Percentiles rank a stretch among this genome's conserved stretches.
Evolutionary conservation across 495 filamentous ascomycete genomes (phyloP).

Genomic region (Aspergillus hancockii): DNA sequence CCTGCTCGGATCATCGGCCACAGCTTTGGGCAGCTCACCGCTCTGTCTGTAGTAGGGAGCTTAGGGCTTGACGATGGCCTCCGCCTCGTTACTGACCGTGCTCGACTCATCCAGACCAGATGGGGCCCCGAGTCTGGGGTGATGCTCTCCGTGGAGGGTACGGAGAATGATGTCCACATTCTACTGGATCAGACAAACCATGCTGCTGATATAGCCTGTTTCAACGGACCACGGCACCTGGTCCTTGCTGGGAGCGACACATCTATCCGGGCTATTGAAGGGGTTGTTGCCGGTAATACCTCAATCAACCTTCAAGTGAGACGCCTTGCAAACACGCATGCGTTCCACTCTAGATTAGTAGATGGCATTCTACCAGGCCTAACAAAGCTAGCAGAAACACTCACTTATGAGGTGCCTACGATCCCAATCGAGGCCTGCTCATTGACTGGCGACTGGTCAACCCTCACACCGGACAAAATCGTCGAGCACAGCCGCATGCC

Average conservation of each 20-base stretch:
- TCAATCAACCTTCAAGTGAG: background rate
- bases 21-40: constrained; percentile 56
- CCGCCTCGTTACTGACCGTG: constrained; percentile 40
- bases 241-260: constrained; percentile 37
- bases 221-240: constrained; percentile 41
- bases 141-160: constrained; percentile 47
- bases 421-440: constrained; percentile 35
- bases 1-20: constrained; percentile 47
- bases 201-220: constrained; percentile 42
- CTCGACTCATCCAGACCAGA: constrained; percentile 31
- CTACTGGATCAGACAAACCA: constrained; percentile 10
- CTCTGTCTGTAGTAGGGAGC: constrained; percentile 40
- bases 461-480: constrained; percentile 16
- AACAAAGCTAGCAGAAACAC: constrained; percentile 20
- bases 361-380: constrained; percentile 38
- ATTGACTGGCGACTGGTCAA: constrained; percentile 11
- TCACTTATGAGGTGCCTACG: constrained; percentile 28
- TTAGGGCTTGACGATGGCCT: constrained; percentile 40
- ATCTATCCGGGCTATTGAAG: constrained; percentile 32
- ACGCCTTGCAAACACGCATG: background rate
- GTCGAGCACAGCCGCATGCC: constrained; percentile 37
- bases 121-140: constrained; percentile 45
- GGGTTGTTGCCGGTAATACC: constrained; percentile 6
- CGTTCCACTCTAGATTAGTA: constrained; percentile 39
- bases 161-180: constrained; percentile 18